Conservation (phyloP, 768 basidiomycete genomes). For the Megacollybia marginata region DNA sequence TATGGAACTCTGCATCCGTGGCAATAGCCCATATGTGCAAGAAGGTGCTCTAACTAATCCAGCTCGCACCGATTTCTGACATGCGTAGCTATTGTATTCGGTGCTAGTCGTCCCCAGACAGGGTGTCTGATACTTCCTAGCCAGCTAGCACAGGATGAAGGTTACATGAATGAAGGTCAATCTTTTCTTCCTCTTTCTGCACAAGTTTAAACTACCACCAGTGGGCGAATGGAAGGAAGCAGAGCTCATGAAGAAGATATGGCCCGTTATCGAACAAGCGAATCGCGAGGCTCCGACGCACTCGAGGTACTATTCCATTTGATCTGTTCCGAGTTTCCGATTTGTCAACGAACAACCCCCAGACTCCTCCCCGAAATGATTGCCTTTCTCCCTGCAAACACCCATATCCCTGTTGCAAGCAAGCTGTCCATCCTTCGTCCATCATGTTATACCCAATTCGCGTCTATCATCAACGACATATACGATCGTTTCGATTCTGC, state of each 20-base stretch:
- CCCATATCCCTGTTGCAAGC: slow-evolving; percentile 41
- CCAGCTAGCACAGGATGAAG: slow-evolving; percentile 22
- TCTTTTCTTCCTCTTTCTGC: background rate
- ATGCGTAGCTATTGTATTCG: slow-evolving; percentile 40
- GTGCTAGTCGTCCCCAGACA: slow-evolving; percentile 37
- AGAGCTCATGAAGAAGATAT: slow-evolving; percentile 25
- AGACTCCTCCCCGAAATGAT: slow-evolving; percentile 42
- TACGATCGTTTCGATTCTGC: slow-evolving; percentile 37
- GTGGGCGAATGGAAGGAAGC: slow-evolving; percentile 3
- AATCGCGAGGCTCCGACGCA: slow-evolving; percentile 46
- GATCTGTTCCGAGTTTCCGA: too few species aligned
- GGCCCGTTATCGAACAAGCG: slow-evolving; percentile 41
- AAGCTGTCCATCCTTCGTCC: slow-evolving; percentile 45
- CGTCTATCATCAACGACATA: slow-evolving; percentile 31
- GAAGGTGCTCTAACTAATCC: too few species aligned
- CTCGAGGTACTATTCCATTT: slow-evolving; percentile 23
- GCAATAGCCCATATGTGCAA: slow-evolving; percentile 35
- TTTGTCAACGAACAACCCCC: too few species aligned
- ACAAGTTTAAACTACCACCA: too few species aligned
- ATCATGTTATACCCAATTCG: slow-evolving; percentile 43
- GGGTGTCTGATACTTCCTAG: slow-evolving; percentile 46
- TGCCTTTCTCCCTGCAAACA: slow-evolving; percentile 38
- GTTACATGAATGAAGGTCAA: background rate
- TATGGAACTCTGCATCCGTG: slow-evolving; percentile 44
- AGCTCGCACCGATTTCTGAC: background rate